These are phyloP conservation scores for Coix lacrymajobi DNA, from an alignment of 176 grass and related monocot genomes.

Conservation along the genomic window DNA sequence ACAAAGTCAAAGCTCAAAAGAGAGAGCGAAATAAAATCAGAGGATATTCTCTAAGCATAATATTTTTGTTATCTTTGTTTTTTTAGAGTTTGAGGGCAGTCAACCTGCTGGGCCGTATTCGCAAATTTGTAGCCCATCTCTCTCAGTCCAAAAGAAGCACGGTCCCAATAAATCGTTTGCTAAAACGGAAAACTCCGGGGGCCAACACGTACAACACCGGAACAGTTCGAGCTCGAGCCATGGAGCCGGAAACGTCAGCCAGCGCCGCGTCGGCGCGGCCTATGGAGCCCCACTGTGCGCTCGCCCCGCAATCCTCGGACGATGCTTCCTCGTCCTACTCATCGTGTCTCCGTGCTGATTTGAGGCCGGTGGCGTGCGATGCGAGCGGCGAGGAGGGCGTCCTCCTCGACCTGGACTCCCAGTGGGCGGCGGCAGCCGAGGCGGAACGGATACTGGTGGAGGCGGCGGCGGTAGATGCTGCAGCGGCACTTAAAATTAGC, in stretches of 20 bases:
- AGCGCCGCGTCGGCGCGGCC: neutral
- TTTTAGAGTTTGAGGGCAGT: too few species aligned
- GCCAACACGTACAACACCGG: neutral
- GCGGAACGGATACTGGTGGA: neutral
- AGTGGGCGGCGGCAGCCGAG: slow-evolving; percentile 22
- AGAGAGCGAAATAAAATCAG: neutral
- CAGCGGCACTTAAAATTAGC: neutral
- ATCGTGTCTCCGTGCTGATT: neutral
- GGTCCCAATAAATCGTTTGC: neutral
- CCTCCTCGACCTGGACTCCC: slow-evolving; percentile 26
- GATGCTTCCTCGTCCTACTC: slow-evolving; percentile 1
- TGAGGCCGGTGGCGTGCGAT: neutral
- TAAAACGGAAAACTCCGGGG: neutral
- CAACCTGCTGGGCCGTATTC: neutral
- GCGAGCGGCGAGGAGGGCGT: neutral
- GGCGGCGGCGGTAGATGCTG: neutral
- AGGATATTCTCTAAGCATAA: too few species aligned
- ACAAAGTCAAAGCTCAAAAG: too few species aligned
- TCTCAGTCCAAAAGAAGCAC: neutral
- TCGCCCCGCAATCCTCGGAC: neutral
- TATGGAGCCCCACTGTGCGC: neutral
- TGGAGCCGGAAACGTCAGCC: slow-evolving; percentile 3
- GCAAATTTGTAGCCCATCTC: neutral
- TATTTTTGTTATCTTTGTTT: too few species aligned
- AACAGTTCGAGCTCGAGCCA: slow-evolving; percentile 3